These are phyloP conservation scores for Puccinellia tenuiflora DNA, from an alignment of 176 grass and related monocot genomes.

Conservation along the genomic window DNA sequence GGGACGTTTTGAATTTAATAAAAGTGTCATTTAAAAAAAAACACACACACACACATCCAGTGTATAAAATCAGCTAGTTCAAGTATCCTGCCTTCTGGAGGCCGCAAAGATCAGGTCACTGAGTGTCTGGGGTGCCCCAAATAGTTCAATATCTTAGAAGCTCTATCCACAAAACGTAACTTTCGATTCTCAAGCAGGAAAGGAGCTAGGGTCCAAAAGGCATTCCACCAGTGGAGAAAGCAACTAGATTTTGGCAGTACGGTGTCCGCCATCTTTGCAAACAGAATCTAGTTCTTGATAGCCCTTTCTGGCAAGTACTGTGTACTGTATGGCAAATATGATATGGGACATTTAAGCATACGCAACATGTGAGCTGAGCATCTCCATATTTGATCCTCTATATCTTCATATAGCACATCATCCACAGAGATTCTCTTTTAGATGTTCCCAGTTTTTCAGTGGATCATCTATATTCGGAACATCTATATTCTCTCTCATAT, in stretches of 20 bases:
- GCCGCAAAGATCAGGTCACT: background rate
- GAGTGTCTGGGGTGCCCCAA: background rate
- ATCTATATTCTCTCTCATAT: no score
- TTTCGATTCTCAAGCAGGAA: background rate
- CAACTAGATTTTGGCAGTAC: background rate
- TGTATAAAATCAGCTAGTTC: background rate
- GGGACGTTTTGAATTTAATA: no score
- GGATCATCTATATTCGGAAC: no score
- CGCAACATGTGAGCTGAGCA: background rate
- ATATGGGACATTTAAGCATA: background rate
- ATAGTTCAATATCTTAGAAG: background rate
- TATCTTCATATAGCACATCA: no score
- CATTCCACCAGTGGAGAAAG: constrained; percentile 13
- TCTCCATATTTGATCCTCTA: no score
- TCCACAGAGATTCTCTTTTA: no score
- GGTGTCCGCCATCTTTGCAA: constrained; percentile 15
- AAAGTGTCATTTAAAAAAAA: no score
- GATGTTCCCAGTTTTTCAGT: no score
- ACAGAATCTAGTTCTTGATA: constrained; percentile 20
- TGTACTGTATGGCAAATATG: constrained; percentile 11
- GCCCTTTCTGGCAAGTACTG: constrained; percentile 21
- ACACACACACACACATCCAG: background rate
- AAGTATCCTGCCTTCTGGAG: background rate
- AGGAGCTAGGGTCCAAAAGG: background rate
- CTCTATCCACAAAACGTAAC: constrained; percentile 38